These are phyloP conservation scores for Macrolepiota albuminosa DNA, from an alignment of 768 basidiomycete species.

Conservation along the genomic window DNA sequence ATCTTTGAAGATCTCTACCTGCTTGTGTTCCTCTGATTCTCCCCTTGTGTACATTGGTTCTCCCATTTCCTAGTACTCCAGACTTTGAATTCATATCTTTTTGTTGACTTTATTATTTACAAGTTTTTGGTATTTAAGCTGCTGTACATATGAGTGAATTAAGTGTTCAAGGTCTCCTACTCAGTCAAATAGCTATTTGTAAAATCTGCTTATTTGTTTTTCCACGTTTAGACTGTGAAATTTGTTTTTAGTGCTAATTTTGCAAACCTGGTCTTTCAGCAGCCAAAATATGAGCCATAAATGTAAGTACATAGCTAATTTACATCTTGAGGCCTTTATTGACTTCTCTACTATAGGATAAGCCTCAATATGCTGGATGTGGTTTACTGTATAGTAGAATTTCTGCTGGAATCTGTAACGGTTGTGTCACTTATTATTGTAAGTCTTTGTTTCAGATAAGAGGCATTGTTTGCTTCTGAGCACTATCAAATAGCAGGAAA, in stretches of 20 bases:
- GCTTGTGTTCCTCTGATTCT: not conserved
- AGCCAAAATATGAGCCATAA: not conserved
- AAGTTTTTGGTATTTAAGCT: not conserved
- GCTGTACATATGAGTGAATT: not conserved
- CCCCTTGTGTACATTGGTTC: not conserved
- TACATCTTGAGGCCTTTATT: not conserved
- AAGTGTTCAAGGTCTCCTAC: not conserved
- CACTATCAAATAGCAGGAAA: not conserved
- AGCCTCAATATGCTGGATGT: no score
- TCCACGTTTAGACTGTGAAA: not conserved
- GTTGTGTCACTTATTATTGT: no score
- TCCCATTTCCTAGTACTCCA: not conserved
- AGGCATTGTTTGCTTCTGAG: not conserved
- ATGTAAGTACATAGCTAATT: not conserved
- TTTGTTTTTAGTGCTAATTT: not conserved
- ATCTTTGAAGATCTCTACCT: not conserved
- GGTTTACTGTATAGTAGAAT: not conserved
- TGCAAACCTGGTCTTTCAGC: not conserved
- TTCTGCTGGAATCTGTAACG: not conserved
- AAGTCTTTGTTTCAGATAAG: not conserved
- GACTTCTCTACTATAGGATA: not conserved
- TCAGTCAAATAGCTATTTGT: not conserved
- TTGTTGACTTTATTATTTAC: not conserved
- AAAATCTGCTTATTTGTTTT: not conserved
- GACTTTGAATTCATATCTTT: no score